phyloP scores from a whole-genome alignment of 2,329 filamentous ascomycete genomes.

The Magnaporthiopsis poae region DNA sequence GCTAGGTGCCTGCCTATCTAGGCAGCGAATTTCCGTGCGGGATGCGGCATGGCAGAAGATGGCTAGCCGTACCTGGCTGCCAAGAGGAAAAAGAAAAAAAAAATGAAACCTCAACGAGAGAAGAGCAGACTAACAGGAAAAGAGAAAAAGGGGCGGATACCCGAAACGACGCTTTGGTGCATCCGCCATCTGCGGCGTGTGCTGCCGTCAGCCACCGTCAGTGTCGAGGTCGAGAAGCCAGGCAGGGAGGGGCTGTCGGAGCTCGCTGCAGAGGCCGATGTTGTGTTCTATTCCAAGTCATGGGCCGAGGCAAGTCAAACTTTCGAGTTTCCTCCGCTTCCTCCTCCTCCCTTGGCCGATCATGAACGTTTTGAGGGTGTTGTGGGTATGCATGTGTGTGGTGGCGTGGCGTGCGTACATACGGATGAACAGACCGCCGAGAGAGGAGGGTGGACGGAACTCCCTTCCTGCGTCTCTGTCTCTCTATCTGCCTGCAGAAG shows the following conservation, averaged over 20 bases:
- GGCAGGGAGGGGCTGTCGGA: conserved; percentile 47
- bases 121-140: neutral
- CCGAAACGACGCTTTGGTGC: conserved; percentile 49
- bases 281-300: conserved; percentile 62
- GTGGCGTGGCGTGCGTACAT: neutral
- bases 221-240: conserved; percentile 66
- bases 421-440: neutral
- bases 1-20: neutral
- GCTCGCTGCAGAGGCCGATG: conserved; percentile 53
- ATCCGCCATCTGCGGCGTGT: conserved; percentile 43
- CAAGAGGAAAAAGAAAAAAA: no score
- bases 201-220: conserved; percentile 36
- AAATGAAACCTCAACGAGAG: neutral
- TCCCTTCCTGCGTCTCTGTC: neutral
- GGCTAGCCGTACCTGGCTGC: neutral
- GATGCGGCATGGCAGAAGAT: neutral
- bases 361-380: neutral
- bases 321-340: no score
- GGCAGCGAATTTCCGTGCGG: neutral
- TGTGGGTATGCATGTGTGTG: neutral
- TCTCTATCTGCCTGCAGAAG: neutral
- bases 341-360: neutral
- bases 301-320: conserved; percentile 54
- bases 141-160: conserved; percentile 50
- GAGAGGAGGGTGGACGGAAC: neutral